Base-by-base conservation (phyloP, 306 rosid species). In the Cucurbita moschata region DNA sequence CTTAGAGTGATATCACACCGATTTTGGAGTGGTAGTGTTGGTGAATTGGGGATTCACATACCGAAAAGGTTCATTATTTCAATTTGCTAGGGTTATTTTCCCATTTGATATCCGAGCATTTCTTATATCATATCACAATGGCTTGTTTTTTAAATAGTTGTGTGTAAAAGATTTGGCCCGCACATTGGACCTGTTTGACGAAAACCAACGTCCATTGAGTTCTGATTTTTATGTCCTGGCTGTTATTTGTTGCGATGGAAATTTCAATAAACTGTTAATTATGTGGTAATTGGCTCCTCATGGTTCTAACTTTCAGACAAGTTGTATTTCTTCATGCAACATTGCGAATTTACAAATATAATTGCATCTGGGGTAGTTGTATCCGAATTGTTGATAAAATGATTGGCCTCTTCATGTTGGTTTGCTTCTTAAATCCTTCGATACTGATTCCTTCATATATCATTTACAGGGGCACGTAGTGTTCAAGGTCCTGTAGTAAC, bases 381-480 rank as follows among this genome's bases (percentile, higher is more conserved):
- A 30, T 70, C 43, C 26, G 14, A 26, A 49, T 70, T 70, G 30
- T 68, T 68, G 56, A 47, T 6, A 46, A 12, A 46, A 21, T 2
- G 18, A 19, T 47, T 6, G 40, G 19, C 40, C 37, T 12, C 75
- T 51, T 8, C 10, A 52, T 10, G 4, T 51, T 5, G 19, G 10
- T 9, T 71, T 51, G 16, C 62, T 5, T 50, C 61, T 51, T 72
- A 37, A 46, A 68, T 47, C 21, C 42, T 47, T 68, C 2, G 13
- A 18, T 39, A 19, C 21, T 54, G 30, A 72, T 72, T 72, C 16
- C 35, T 9, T 55, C 19, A 37, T 72, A 10, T 43, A 40, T 75
- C 59, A 16, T 52, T 80, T 86, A 73, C 89, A 88, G 98, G 86
- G 70, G 50, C 83, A 46, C 89, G 75, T 60, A 74, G 72, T 51